Base-by-base conservation (phyloP, 2,329 filamentous ascomycete genomes). In the Lecanicillium sp. region DNA sequence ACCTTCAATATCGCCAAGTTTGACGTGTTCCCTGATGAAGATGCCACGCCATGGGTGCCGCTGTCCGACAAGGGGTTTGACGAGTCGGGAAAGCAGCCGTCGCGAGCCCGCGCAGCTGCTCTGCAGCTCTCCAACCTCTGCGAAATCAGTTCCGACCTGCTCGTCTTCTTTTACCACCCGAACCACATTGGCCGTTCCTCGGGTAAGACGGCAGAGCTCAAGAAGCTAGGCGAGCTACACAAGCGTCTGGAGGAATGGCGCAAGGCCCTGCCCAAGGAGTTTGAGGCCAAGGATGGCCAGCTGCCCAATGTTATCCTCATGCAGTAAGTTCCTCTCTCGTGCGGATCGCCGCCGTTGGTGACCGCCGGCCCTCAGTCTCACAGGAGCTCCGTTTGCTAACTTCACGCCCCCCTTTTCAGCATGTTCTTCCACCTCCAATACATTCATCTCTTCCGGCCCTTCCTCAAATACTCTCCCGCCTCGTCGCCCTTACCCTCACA, bases 401-500 rank as follows among this genome's bases (percentile, higher is more conserved):
- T n/a, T n/a, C n/a, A n/a, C n/a, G n/a, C n/a, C n/a, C n/a, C n/a
- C n/a, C n/a, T 25, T 11, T 27, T 17, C 52, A 96, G 89, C 65
- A 97, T 97, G 89, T 95, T 97, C 62, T 95, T 90, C 60, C 89
- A 97, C 54, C 73, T 97, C 1, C 79, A 96, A 33, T 94, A 94
- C 56, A 94, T 97, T 44, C 89, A 97, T 54, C 79, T 97, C 4
- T 97, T 96, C 68, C 80, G 90, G 5, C 90, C 92, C 0, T 97
- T 97, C 56, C 72, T 97, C 36, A 95, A 92, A 59, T 97, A 96
- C 55, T 83, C 78, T 3, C 87, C 84, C 35, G 67, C 77, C 6
- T 81, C 80, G 1, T 95, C 89, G 1, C 90, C 88, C 1, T 72
- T 96, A 2, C 90, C 89, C 4, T 66, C 79, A 2, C 87, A 94